These are phyloP conservation scores for Cryptosporidium viatorum DNA, from an alignment of 169 alveolate genomes.

Conservation along the genomic window DNA sequence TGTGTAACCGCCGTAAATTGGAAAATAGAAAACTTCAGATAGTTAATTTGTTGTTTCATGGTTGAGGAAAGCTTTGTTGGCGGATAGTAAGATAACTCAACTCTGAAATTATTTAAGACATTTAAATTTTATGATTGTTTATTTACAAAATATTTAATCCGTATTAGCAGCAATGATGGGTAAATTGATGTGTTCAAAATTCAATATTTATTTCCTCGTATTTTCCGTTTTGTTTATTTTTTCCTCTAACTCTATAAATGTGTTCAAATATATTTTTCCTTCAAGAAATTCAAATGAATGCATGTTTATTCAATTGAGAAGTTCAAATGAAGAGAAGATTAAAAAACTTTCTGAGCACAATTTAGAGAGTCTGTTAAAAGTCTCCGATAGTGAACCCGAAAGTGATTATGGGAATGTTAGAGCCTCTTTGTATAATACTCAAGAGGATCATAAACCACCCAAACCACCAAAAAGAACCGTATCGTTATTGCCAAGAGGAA, in stretches of 20 bases:
- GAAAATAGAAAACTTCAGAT: too few relatives aligned
- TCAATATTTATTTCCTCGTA: background rate
- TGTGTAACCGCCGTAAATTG: background rate
- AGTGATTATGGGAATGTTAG: too few relatives aligned
- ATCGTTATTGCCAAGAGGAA: too few relatives aligned
- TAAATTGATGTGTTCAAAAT: background rate
- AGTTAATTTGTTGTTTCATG: background rate
- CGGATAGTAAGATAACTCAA: too few relatives aligned
- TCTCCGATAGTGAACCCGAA: too few relatives aligned
- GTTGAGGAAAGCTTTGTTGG: background rate
- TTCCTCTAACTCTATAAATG: background rate
- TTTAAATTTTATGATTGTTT: background rate
- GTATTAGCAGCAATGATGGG: background rate
- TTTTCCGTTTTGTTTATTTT: background rate
- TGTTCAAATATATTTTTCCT: background rate
- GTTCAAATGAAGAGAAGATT: background rate
- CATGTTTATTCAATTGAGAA: background rate
- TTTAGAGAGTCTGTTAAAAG: background rate
- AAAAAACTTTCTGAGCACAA: background rate
- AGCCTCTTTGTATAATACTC: too few relatives aligned
- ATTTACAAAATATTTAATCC: too few relatives aligned
- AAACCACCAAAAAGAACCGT: too few relatives aligned
- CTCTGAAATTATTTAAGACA: background rate
- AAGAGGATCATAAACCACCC: too few relatives aligned
- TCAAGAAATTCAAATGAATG: background rate